Conservation (phyloP, 257 asterid genomes). For the Schizonepeta tenuifolia region DNA sequence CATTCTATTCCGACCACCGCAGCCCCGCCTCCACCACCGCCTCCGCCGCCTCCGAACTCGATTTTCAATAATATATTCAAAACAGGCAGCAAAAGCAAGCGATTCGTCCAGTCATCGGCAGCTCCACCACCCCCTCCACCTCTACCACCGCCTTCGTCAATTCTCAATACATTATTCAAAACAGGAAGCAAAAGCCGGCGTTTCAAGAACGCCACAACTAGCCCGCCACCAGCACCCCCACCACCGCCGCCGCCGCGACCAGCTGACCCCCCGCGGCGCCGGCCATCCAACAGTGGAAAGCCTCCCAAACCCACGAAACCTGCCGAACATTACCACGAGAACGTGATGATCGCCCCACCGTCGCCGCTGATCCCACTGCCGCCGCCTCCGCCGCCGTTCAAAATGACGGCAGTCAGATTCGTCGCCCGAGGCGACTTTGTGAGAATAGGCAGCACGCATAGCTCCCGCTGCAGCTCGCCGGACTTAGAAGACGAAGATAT, state of each 20-base stretch:
- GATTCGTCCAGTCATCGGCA: slow-evolving; percentile 45
- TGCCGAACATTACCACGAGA: slow-evolving; percentile 37
- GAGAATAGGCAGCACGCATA: slow-evolving; percentile 57
- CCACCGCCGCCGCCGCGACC: slow-evolving; percentile 28
- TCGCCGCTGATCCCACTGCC: slow-evolving; percentile 72
- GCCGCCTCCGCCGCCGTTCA: slow-evolving; percentile 74
- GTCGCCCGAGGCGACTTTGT: slow-evolving; percentile 64
- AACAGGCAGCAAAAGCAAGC: slow-evolving; percentile 57
- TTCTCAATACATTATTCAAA: slow-evolving; percentile 63
- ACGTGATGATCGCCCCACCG: slow-evolving; percentile 51
- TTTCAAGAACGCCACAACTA: slow-evolving; percentile 38
- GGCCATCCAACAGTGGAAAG: slow-evolving; percentile 36
- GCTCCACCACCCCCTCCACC: slow-evolving; percentile 62
- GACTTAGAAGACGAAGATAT: slow-evolving; percentile 70
- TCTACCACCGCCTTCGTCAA: slow-evolving; percentile 69
- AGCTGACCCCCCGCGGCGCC: slow-evolving; percentile 35
- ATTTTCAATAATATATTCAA: slow-evolving; percentile 70
- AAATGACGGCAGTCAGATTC: slow-evolving; percentile 56
- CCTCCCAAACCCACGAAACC: slow-evolving; percentile 75
- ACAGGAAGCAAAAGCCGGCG: slow-evolving; percentile 64
- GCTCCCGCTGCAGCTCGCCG: slow-evolving; percentile 78
- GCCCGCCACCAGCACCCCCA: slow-evolving; percentile 43
- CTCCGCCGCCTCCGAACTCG: slow-evolving; percentile 74
- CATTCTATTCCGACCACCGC: slow-evolving; percentile 58
- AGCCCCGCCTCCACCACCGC: slow-evolving; percentile 63